Percentiles rank a stretch among this genome's conserved stretches.
phyloP scores from a whole-genome alignment of 345 rosid genomes.

The Rhodamnia rubescens region DNA sequence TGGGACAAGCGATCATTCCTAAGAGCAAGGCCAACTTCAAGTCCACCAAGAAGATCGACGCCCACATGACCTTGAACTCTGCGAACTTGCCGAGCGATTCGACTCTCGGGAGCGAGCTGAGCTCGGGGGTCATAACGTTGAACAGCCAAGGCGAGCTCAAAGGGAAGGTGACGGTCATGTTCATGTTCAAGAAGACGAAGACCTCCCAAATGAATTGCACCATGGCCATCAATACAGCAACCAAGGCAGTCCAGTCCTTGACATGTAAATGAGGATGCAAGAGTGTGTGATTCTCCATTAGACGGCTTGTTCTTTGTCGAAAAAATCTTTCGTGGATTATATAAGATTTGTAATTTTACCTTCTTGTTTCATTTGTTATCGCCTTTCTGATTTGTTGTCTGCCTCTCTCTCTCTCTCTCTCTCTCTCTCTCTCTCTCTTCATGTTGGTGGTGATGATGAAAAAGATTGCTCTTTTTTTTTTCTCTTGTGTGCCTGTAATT shows the following conservation, averaged over 20 bases:
- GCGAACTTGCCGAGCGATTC: background rate
- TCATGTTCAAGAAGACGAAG: conserved; percentile 1
- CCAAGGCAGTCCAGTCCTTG: background rate
- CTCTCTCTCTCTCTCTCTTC: too few species aligned
- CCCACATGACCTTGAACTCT: background rate
- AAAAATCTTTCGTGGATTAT: too few species aligned
- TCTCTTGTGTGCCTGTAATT: too few species aligned
- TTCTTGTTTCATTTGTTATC: too few species aligned
- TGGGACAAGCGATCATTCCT: background rate
- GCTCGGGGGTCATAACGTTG: background rate
- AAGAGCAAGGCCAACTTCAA: conserved; percentile 3
- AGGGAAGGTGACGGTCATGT: conserved; percentile 1
- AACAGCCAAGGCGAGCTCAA: background rate
- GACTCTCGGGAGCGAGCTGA: background rate
- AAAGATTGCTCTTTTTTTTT: too few species aligned
- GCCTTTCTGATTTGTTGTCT: too few species aligned
- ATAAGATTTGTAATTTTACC: too few species aligned
- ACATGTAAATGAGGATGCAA: background rate
- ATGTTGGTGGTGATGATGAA: too few species aligned
- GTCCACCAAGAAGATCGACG: background rate
- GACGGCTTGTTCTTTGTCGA: background rate
- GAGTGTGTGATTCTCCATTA: background rate
- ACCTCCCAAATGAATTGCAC: conserved; percentile 4
- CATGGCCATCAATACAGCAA: background rate
- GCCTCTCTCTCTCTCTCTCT: too few species aligned